These are phyloP conservation scores for Biscogniauxia sp. DNA, from an alignment of 2,329 filamentous ascomycete genomes.

Conservation along the genomic window DNA sequence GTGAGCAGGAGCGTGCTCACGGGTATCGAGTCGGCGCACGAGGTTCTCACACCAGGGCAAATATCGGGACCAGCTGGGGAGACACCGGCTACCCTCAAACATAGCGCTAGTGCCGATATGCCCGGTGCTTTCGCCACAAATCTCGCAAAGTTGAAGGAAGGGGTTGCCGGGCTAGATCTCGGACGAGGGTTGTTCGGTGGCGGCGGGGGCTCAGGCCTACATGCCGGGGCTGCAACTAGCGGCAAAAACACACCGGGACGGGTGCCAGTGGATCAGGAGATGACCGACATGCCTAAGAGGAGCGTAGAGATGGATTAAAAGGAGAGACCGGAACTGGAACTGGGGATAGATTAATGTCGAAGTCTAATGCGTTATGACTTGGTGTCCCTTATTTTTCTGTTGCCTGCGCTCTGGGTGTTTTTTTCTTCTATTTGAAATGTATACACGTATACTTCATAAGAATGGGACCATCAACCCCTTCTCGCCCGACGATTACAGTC, in stretches of 20 bases:
- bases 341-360: background rate
- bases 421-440: too few relatives aligned
- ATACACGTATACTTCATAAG: too few relatives aligned
- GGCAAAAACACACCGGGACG: background rate
- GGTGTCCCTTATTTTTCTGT: too few relatives aligned
- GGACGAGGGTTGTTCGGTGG: slow-evolving; percentile 43
- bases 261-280: slow-evolving; percentile 21
- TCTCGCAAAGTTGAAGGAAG: slow-evolving; percentile 42
- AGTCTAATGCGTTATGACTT: too few relatives aligned
- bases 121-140: slow-evolving; percentile 43
- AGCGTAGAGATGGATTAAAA: slow-evolving; percentile 19
- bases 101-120: slow-evolving; percentile 45
- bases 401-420: too few relatives aligned
- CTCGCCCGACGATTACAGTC: too few relatives aligned
- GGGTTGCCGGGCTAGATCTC: slow-evolving; percentile 47
- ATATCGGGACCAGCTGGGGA: background rate
- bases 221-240: background rate
- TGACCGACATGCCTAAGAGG: slow-evolving; percentile 24
- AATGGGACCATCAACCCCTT: too few relatives aligned
- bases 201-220: background rate
- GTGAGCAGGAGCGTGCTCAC: slow-evolving; percentile 54
- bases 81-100: slow-evolving; percentile 37
- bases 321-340: background rate
- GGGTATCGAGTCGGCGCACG: slow-evolving; percentile 57
- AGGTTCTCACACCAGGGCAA: slow-evolving; percentile 44